Evolutionary conservation across 176 grass and related monocot genomes (phyloP).

Genomic region (Raddia guianensis): DNA sequence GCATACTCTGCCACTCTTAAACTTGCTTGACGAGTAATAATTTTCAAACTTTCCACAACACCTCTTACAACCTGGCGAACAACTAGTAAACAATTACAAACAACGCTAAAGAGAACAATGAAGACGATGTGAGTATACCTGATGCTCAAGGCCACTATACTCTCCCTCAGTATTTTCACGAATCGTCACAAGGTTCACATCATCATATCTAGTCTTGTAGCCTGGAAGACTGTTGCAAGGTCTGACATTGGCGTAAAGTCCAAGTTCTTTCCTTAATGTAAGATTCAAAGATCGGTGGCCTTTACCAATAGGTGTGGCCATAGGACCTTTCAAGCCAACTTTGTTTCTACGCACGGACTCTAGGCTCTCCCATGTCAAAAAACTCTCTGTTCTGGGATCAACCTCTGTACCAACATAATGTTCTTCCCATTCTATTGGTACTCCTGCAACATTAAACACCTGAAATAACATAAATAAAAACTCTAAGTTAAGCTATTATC

Average conservation of each 20-base stretch:
- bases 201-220: constrained; percentile 94
- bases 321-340: constrained; percentile 96
- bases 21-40: constrained; percentile 96
- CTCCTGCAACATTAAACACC: constrained; percentile 71
- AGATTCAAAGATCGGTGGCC: constrained; percentile 96
- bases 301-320: constrained; percentile 99
- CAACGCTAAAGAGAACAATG: not conserved
- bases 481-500: not conserved
- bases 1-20: constrained; percentile 98
- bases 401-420: constrained; percentile 79
- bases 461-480: constrained; percentile 44
- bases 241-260: constrained; percentile 94
- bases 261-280: constrained; percentile 92
- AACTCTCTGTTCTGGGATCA: constrained; percentile 82
- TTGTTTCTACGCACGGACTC: constrained; percentile 84
- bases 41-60: constrained; percentile 99
- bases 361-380: constrained; percentile 83
- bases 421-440: constrained; percentile 88
- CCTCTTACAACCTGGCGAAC: constrained; percentile 87
- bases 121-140: constrained; percentile 51
- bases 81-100: constrained; percentile 29
- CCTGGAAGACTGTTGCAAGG: constrained; percentile 91
- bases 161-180: constrained; percentile 98
- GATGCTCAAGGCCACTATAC: constrained; percentile 98
- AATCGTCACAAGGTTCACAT: constrained; percentile 97